Conservation (phyloP, 495 filamentous ascomycete species). For the Aspergillus hancockii region DNA sequence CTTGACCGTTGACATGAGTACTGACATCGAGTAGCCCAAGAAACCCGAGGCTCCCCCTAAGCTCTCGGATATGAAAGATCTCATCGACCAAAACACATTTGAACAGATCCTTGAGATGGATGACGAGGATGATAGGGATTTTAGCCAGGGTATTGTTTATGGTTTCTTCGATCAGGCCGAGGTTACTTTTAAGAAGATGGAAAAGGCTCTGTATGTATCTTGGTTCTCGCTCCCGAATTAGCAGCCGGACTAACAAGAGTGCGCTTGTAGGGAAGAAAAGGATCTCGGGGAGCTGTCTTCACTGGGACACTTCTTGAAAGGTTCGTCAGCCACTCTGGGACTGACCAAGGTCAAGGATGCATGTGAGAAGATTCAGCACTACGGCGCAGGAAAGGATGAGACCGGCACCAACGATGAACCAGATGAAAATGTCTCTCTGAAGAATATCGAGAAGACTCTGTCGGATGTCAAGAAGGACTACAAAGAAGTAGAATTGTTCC, state of each 20-base stretch:
- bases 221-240: neutral
- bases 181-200: conserved; percentile 84
- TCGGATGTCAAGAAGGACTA: conserved; percentile 74
- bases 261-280: conserved; percentile 52
- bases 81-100: conserved; percentile 78
- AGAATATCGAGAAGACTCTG: conserved; percentile 69
- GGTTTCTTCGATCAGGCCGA: conserved; percentile 93
- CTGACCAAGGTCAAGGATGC: conserved; percentile 88
- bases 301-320: conserved; percentile 95
- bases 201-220: conserved; percentile 70
- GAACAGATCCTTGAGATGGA: conserved; percentile 98
- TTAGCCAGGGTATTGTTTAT: conserved; percentile 81
- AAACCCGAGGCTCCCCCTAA: conserved; percentile 39
- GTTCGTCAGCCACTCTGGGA: conserved; percentile 94
- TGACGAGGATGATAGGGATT: conserved; percentile 76
- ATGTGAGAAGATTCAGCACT: conserved; percentile 96
- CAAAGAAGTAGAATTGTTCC: conserved; percentile 65
- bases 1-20: neutral
- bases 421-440: conserved; percentile 64
- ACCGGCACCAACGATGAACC: conserved; percentile 63
- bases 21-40: conserved; percentile 36
- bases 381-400: conserved; percentile 76
- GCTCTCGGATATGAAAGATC: conserved; percentile 60
- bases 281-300: conserved; percentile 73
- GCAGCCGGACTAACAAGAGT: conserved; percentile 5